Conservation (phyloP, 768 basidiomycete genomes). For the Tephrocybe sp. region DNA sequence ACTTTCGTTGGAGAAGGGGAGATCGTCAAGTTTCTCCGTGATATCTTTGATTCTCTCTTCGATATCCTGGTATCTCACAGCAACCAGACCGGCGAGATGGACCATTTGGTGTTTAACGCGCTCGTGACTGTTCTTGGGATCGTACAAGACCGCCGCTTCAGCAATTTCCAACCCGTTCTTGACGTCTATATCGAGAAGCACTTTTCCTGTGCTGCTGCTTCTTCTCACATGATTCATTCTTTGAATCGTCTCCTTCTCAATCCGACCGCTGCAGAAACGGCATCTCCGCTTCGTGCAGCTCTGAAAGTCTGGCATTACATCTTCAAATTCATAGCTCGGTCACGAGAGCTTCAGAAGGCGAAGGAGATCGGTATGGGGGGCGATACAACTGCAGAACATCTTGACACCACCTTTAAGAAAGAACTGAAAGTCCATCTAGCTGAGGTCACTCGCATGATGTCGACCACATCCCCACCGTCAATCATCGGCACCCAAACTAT, state of each 20-base stretch:
- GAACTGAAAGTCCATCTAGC: slow-evolving; percentile 76
- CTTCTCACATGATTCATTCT: slow-evolving; percentile 82
- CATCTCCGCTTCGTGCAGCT: slow-evolving; percentile 79
- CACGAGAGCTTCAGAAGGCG: slow-evolving; percentile 82
- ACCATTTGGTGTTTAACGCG: slow-evolving; percentile 85
- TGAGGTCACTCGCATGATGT: slow-evolving; percentile 90
- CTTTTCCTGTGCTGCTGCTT: slow-evolving; percentile 78
- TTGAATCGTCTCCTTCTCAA: slow-evolving; percentile 81
- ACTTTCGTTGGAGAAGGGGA: slow-evolving; percentile 93
- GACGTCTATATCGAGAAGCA: slow-evolving; percentile 93
- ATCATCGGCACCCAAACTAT: slow-evolving; percentile 96
- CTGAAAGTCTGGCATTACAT: slow-evolving; percentile 97
- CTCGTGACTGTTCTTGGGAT: slow-evolving; percentile 91
- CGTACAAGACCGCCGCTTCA: slow-evolving; percentile 91
- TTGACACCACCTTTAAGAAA: slow-evolving; percentile 82
- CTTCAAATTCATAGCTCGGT: slow-evolving; percentile 92
- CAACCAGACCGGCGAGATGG: slow-evolving; percentile 78
- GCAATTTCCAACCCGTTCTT: slow-evolving; percentile 90
- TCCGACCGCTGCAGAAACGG: slow-evolving; percentile 71
- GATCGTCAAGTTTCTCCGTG: slow-evolving; percentile 88
- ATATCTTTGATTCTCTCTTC: slow-evolving; percentile 93
- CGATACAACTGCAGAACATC: slow-evolving; percentile 81
- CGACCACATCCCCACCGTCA: slow-evolving; percentile 69
- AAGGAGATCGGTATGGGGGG: slow-evolving; percentile 79
- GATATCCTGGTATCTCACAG: slow-evolving; percentile 76